Percentiles rank a stretch among this genome's conserved stretches.
Evolutionary conservation across 441 rosid genomes (phyloP).

Genomic region (Rhodomyrtus psidioides): DNA sequence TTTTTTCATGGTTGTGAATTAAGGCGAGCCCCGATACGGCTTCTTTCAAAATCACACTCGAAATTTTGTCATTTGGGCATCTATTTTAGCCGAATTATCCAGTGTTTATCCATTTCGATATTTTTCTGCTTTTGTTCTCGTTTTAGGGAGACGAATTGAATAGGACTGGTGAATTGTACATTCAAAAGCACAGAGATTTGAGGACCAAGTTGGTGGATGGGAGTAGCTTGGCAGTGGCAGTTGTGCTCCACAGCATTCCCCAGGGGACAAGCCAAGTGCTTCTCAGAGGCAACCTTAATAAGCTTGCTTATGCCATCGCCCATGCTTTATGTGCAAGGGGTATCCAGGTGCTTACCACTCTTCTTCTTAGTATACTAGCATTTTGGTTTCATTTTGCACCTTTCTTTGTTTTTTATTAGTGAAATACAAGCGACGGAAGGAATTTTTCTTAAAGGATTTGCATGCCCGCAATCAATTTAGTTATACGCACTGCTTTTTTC

Average conservation of each 20-base stretch:
- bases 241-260: slow-evolving; percentile 6
- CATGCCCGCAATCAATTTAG: neutral
- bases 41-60: neutral
- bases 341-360: neutral
- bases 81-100: neutral
- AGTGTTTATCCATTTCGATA: no score
- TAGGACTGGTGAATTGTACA: neutral
- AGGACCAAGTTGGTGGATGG: slow-evolving; percentile 10
- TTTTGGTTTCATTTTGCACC: no score
- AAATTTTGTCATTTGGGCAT: no score
- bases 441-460: neutral
- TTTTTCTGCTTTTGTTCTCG: neutral
- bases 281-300: neutral
- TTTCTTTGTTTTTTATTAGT: no score
- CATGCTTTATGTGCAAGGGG: neutral
- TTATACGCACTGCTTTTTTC: no score
- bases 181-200: neutral
- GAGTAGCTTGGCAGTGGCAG: slow-evolving; percentile 5
- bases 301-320: slow-evolving; percentile 7
- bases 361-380: no score
- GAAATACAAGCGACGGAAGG: neutral
- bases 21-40: neutral
- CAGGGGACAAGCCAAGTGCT: neutral
- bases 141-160: slow-evolving; percentile 11
- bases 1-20: neutral